A percentile compares a stretch with the other conserved stretches of the same genome.
Evolutionary conservation across 495 filamentous ascomycete genomes (phyloP).

Genomic region (Lophiostoma macrostomum): DNA sequence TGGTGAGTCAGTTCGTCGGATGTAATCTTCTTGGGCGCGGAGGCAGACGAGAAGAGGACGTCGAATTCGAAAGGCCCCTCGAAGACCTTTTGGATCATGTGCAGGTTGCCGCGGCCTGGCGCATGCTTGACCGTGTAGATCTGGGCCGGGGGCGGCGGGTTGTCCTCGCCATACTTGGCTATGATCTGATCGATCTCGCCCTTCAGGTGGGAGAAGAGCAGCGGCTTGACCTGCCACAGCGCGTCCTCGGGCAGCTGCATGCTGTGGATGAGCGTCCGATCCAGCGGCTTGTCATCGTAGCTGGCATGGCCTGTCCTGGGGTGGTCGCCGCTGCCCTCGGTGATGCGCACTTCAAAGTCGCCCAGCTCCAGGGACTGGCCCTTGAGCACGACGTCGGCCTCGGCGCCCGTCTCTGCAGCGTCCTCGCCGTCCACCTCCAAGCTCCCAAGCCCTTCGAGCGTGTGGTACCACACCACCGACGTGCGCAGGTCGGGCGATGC

Average conservation of each 20-base stretch:
- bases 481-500: slow-evolving; percentile 63
- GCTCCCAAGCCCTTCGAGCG: slow-evolving; percentile 71
- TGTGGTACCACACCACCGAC: slow-evolving; percentile 75
- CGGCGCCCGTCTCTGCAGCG: slow-evolving; percentile 54
- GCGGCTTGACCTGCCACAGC: slow-evolving; percentile 82
- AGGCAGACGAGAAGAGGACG: slow-evolving; percentile 81
- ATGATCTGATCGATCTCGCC: slow-evolving; percentile 66
- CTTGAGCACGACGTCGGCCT: slow-evolving; percentile 69
- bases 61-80: slow-evolving; percentile 92
- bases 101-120: slow-evolving; percentile 73
- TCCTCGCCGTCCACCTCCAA: slow-evolving; percentile 56
- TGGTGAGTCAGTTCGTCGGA: slow-evolving; percentile 66
- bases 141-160: slow-evolving; percentile 78
- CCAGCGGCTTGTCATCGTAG: slow-evolving; percentile 70
- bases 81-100: slow-evolving; percentile 90
- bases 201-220: slow-evolving; percentile 77
- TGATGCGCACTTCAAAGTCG: slow-evolving; percentile 79
- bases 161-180: slow-evolving; percentile 65
- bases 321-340: slow-evolving; percentile 57
- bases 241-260: slow-evolving; percentile 62
- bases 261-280: slow-evolving; percentile 71
- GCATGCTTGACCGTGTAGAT: slow-evolving; percentile 72
- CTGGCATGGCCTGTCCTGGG: slow-evolving; percentile 60
- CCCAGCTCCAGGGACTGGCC: slow-evolving; percentile 74
- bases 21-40: slow-evolving; percentile 57